Conservation (phyloP, 352 stramenopile genomes). For the Pythium utonaiense region DNA sequence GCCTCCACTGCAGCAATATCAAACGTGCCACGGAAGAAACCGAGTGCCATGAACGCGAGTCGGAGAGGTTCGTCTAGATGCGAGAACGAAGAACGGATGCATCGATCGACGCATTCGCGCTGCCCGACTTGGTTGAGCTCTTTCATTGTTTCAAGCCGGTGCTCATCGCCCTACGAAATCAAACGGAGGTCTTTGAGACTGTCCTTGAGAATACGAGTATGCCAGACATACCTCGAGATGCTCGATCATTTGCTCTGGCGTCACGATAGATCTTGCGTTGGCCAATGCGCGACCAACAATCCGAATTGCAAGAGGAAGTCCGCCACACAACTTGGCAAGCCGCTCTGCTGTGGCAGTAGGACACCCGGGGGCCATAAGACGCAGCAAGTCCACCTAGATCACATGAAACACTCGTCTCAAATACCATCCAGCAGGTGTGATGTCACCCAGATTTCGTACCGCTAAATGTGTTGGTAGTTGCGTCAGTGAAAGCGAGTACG, state of each 20-base stretch:
- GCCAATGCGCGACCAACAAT: conserved; percentile 71
- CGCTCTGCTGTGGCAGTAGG: conserved; percentile 49
- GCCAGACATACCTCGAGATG: conserved; percentile 45
- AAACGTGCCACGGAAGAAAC: conserved; percentile 76
- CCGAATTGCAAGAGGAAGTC: conserved; percentile 70
- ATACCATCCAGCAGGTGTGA: no score
- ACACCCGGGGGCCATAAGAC: conserved; percentile 56
- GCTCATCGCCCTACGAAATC: conserved; percentile 53
- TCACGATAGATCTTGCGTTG: conserved; percentile 65
- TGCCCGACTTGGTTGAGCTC: conserved; percentile 74
- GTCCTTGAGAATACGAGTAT: no score
- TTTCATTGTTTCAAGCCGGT: conserved; percentile 65
- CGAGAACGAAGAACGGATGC: conserved; percentile 77
- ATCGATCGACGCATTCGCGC: conserved; percentile 76
- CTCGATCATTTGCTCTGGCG: conserved; percentile 74
- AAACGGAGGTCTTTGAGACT: no score
- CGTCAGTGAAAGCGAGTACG: conserved; percentile 69
- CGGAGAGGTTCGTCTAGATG: conserved; percentile 62
- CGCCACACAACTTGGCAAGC: conserved; percentile 63
- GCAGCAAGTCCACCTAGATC: conserved; percentile 57
- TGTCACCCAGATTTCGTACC: conserved; percentile 24
- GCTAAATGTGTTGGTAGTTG: conserved; percentile 64
- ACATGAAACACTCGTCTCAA: no score
- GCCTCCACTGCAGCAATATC: conserved; percentile 62
- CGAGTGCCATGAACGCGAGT: conserved; percentile 76